phyloP scores from a whole-genome alignment of 371 early-diverging fungal species.

The Mortierella sp. region DNA sequence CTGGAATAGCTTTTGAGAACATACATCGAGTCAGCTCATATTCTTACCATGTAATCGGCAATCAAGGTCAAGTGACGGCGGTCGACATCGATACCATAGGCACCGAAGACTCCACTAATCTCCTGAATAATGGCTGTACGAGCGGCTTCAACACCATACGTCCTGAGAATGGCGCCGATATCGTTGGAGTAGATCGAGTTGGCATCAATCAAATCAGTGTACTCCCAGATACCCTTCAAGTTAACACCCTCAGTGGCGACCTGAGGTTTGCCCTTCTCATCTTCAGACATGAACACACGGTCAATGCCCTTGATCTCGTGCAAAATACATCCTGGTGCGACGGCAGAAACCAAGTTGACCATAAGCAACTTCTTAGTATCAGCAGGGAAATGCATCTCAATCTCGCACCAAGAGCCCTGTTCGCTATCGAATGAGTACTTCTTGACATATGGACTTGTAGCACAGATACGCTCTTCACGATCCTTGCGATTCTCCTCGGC shows the following conservation, averaged over 20 bases:
- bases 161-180: slow-evolving; percentile 90
- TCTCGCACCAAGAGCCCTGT: slow-evolving; percentile 83
- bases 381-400: slow-evolving; percentile 86
- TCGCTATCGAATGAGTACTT: slow-evolving; percentile 78
- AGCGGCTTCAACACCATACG: slow-evolving; percentile 99
- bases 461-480: slow-evolving; percentile 68
- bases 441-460: slow-evolving; percentile 66
- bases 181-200: slow-evolving; percentile 96
- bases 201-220: slow-evolving; percentile 83
- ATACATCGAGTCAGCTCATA: background rate
- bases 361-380: slow-evolving; percentile 94
- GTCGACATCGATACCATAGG: slow-evolving; percentile 98
- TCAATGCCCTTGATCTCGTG: slow-evolving; percentile 90
- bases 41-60: slow-evolving; percentile 97
- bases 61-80: slow-evolving; percentile 96
- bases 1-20: background rate
- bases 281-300: slow-evolving; percentile 58
- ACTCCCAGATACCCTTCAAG: slow-evolving; percentile 92
- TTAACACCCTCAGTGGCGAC: slow-evolving; percentile 95
- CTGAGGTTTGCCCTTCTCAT: slow-evolving; percentile 53
- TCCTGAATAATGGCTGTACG: slow-evolving; percentile 96
- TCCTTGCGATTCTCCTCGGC: slow-evolving; percentile 57
- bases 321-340: slow-evolving; percentile 75
- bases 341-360: slow-evolving; percentile 77
- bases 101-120: slow-evolving; percentile 96